These are phyloP conservation scores for Eucalyptus curtisii DNA, from an alignment of 345 rosid genomes.

Conservation along the genomic window DNA sequence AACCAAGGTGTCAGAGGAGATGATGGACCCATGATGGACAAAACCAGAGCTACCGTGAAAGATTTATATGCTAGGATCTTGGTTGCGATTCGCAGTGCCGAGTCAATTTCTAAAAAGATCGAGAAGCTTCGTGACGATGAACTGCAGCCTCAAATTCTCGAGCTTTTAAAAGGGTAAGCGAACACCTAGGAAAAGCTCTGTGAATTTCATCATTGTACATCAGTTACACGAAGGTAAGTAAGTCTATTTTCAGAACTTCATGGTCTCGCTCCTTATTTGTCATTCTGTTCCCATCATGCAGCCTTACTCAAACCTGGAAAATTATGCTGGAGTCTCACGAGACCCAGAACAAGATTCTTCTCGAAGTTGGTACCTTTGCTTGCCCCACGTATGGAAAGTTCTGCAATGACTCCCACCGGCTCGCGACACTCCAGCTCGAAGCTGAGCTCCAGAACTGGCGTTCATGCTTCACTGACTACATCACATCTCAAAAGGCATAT, in stretches of 20 bases:
- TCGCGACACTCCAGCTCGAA: constrained; percentile 68
- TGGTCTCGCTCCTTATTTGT: background rate
- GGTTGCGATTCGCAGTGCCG: constrained; percentile 64
- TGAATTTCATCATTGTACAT: background rate
- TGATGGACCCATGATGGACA: constrained; percentile 28
- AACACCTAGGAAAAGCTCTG: background rate
- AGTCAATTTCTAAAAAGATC: constrained; percentile 52
- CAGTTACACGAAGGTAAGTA: background rate
- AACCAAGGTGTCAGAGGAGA: constrained; percentile 41
- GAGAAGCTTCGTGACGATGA: constrained; percentile 60
- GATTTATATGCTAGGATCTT: constrained; percentile 59
- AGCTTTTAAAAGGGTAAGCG: constrained; percentile 57
- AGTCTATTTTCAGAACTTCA: background rate
- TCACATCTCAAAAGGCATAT: constrained; percentile 46
- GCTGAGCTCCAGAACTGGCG: constrained; percentile 63
- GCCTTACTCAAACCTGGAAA: constrained; percentile 51
- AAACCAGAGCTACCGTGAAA: constrained; percentile 46
- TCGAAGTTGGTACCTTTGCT: constrained; percentile 45
- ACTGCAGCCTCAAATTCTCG: constrained; percentile 54
- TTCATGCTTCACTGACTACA: constrained; percentile 32
- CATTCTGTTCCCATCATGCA: constrained; percentile 10
- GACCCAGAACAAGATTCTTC: constrained; percentile 51
- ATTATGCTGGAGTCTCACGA: constrained; percentile 63
- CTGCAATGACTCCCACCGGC: constrained; percentile 53
- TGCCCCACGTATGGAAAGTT: constrained; percentile 41